A percentile compares a stretch with the other conserved stretches of the same genome.
Conservation (phyloP, 257 asterid genomes). For the Nicotiana otophora region DNA sequence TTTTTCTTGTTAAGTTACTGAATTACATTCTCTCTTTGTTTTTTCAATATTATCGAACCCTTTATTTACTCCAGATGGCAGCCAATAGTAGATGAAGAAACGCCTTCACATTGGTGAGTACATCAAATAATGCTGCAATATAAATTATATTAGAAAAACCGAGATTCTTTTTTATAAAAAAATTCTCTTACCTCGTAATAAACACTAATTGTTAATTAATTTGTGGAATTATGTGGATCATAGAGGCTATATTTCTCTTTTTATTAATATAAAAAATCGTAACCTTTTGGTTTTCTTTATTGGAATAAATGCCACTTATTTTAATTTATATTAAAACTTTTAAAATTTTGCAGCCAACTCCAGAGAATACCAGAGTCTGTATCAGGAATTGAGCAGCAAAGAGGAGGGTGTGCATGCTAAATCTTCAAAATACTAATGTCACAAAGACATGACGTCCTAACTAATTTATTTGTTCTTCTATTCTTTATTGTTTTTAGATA, state of each 20-base stretch:
- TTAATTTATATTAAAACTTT: not conserved
- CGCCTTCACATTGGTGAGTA: slow-evolving; percentile 54
- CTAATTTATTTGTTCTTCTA: not conserved
- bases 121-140: not conserved
- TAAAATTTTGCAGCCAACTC: slow-evolving; percentile 42
- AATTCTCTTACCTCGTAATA: no score
- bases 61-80: slow-evolving; percentile 46
- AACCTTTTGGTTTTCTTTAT: no score
- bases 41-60: not conserved
- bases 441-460: not conserved
- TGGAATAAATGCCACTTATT: no score
- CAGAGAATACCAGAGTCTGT: slow-evolving; percentile 50
- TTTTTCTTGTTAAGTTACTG: not conserved
- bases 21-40: not conserved
- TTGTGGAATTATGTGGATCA: not conserved
- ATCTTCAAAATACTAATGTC: not conserved
- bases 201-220: no score
- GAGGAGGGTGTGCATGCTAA: slow-evolving; percentile 66
- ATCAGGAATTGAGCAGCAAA: slow-evolving; percentile 56
- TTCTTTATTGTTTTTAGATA: slow-evolving; percentile 7
- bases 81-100: slow-evolving; percentile 37
- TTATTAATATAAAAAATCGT: not conserved
- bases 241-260: no score
- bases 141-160: not conserved
- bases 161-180: no score